A percentile compares a stretch with the other conserved stretches of the same genome.
Conservation (phyloP, 139 green algal genomes). For the Coccomyxa sp. region DNA sequence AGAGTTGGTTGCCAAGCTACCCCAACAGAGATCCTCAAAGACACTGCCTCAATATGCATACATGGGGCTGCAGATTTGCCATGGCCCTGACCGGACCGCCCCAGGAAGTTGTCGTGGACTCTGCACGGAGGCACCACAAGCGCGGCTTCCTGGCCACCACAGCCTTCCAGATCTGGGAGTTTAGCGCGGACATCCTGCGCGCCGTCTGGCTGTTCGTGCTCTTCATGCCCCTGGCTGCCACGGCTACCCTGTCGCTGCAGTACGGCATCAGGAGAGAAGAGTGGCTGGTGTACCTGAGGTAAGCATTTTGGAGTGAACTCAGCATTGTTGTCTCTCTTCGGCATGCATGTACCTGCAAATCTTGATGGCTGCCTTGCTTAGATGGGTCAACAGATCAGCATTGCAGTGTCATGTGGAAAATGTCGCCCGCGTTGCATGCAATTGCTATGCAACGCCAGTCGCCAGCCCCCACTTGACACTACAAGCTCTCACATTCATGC, state of each 20-base stretch:
- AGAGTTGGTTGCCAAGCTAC: too few species aligned
- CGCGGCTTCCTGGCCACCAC: not conserved
- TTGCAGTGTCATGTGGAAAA: too few species aligned
- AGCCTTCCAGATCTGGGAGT: not conserved
- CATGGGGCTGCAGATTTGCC: not conserved
- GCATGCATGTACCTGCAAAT: not conserved
- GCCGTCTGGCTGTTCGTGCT: constrained; percentile 50
- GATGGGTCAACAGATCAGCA: too few species aligned
- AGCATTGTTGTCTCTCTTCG: not conserved
- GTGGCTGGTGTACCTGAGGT: not conserved
- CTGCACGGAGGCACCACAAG: not conserved
- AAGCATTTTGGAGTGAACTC: not conserved
- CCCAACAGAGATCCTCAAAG: too few species aligned
- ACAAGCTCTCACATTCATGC: too few species aligned
- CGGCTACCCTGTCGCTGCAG: constrained; percentile 42
- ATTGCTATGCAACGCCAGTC: too few species aligned
- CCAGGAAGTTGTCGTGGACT: not conserved
- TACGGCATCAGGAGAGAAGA: constrained; percentile 6
- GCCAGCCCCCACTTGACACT: too few species aligned
- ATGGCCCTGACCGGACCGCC: constrained; percentile 1
- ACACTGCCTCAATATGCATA: too few species aligned
- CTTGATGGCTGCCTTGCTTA: too few species aligned
- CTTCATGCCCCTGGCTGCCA: constrained; percentile 50
- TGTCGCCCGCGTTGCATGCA: too few species aligned
- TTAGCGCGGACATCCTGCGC: constrained; percentile 24